Evolutionary conservation across 164 flowering plant genomes (phyloP).

Genomic region (Stephania cephalantha): DNA sequence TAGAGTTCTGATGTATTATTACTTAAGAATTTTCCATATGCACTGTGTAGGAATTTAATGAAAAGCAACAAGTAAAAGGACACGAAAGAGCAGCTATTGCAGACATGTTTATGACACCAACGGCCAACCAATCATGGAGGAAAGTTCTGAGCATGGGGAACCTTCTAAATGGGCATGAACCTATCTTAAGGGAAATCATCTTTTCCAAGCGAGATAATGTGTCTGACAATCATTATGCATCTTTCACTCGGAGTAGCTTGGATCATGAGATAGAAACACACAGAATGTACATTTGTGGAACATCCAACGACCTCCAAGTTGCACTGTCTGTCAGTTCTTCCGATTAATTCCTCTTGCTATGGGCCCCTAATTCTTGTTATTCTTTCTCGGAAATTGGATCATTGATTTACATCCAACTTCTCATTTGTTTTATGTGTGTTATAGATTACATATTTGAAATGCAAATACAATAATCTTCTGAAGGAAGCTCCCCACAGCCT

Average conservation of each 20-base stretch:
- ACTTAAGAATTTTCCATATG: neutral
- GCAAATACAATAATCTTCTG: neutral
- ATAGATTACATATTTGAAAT: neutral
- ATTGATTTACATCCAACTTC: neutral
- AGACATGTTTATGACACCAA: constrained; percentile 65
- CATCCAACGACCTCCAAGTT: constrained; percentile 76
- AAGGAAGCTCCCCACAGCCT: neutral
- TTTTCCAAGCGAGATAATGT: constrained; percentile 46
- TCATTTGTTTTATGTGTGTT: neutral
- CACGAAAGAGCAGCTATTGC: constrained; percentile 56
- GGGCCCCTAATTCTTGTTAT: neutral
- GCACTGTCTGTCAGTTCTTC: constrained; percentile 62
- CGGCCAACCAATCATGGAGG: constrained; percentile 93
- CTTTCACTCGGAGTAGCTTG: constrained; percentile 16
- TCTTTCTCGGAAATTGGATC: neutral
- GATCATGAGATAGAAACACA: constrained; percentile 62
- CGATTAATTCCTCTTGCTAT: constrained; percentile 24
- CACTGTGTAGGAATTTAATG: constrained; percentile 44
- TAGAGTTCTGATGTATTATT: neutral
- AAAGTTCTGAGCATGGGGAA: constrained; percentile 97
- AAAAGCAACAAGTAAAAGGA: constrained; percentile 41
- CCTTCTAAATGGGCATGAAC: constrained; percentile 96
- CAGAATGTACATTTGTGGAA: constrained; percentile 74
- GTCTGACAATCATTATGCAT: constrained; percentile 48
- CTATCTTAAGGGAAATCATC: constrained; percentile 67